phyloP scores from a whole-genome alignment of 106 monocot genomes.

The Chionographis japonica region DNA sequence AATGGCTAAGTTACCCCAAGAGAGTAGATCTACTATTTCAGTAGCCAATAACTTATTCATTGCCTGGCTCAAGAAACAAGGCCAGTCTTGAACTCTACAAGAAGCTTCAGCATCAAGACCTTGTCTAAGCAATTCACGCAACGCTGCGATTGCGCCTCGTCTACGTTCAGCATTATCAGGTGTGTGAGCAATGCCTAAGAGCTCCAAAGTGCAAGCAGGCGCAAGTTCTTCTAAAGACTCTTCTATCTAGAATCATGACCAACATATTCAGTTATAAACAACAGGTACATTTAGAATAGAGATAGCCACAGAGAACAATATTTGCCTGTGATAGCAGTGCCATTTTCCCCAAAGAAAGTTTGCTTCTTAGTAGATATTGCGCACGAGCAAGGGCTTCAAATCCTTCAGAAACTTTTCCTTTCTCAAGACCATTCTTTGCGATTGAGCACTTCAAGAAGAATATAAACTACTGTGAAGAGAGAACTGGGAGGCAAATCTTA shows the following conservation, averaged over 20 bases:
- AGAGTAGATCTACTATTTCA: constrained; percentile 85
- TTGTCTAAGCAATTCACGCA: constrained; percentile 86
- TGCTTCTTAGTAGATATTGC: constrained; percentile 78
- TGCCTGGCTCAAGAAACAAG: constrained; percentile 69
- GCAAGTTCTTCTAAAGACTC: constrained; percentile 96
- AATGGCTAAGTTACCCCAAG: constrained; percentile 74
- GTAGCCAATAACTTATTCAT: constrained; percentile 59
- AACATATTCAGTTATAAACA: constrained; percentile 9
- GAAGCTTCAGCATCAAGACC: constrained; percentile 87
- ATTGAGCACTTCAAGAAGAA: constrained; percentile 64
- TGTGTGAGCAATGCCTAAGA: constrained; percentile 56
- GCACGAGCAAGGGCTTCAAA: constrained; percentile 98
- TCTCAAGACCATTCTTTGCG: constrained; percentile 87
- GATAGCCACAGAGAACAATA: neutral
- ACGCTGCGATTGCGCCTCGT: constrained; percentile 68
- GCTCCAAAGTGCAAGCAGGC: constrained; percentile 87
- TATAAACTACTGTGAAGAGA: neutral
- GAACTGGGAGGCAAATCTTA: neutral
- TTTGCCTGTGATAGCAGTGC: constrained; percentile 76
- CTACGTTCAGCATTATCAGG: constrained; percentile 77
- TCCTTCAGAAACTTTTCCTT: constrained; percentile 77
- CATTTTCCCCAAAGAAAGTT: constrained; percentile 59
- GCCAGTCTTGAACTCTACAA: constrained; percentile 91
- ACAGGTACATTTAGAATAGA: neutral
- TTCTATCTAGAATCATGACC: constrained; percentile 64